Conservation (phyloP, 176 grass and related monocot species). For the Dendrocalamus sinicus region DNA sequence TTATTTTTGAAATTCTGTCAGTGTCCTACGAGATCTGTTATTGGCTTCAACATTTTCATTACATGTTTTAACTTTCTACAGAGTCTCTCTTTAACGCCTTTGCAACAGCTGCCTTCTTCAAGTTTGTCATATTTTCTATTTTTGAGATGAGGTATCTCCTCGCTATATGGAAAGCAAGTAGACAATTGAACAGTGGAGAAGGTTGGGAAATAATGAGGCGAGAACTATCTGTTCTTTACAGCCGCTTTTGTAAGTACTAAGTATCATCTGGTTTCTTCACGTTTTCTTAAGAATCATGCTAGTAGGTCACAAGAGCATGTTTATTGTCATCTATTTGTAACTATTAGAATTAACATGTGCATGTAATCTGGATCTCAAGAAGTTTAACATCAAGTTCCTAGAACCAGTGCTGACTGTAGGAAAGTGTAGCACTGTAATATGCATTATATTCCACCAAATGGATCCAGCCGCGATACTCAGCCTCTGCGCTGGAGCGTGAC, state of each 20-base stretch:
- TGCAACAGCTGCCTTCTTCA: conserved; percentile 97
- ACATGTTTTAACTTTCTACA: conserved; percentile 48
- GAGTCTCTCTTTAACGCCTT: conserved; percentile 99
- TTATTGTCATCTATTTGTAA: conserved; percentile 28
- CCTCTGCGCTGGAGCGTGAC: too few species aligned
- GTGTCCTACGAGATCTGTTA: neutral
- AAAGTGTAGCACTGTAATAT: too few species aligned
- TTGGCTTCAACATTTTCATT: conserved; percentile 11
- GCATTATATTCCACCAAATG: too few species aligned
- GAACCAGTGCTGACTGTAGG: neutral
- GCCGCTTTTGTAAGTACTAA: conserved; percentile 96
- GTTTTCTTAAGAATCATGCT: conserved; percentile 10
- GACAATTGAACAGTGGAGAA: conserved; percentile 86
- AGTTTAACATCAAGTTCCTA: neutral
- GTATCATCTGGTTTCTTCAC: conserved; percentile 31
- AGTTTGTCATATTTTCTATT: conserved; percentile 98
- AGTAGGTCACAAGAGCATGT: conserved; percentile 12
- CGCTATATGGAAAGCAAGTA: conserved; percentile 97
- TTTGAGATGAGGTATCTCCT: conserved; percentile 99
- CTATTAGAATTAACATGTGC: conserved; percentile 19
- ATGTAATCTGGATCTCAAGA: neutral
- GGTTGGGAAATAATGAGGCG: conserved; percentile 94
- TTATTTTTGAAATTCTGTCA: conserved; percentile 20
- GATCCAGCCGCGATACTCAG: too few species aligned
- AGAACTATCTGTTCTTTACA: conserved; percentile 95